phyloP scores from a whole-genome alignment of 2,329 filamentous ascomycete species.

The Aspergillus ibericus region DNA sequence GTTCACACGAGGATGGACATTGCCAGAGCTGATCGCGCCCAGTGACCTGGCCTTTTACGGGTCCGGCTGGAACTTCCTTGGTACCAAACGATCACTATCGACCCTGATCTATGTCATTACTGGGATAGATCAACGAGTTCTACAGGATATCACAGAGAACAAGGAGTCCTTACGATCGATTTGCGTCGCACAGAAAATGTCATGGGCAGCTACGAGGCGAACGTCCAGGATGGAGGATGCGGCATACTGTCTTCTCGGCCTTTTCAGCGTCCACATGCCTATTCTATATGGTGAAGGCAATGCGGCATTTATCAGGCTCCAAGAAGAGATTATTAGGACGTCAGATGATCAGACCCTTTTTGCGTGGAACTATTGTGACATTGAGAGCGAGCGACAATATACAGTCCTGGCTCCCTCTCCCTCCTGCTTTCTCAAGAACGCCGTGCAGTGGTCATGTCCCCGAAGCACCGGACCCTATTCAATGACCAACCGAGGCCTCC shows the following conservation, averaged over 20 bases:
- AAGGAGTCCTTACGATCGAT: neutral
- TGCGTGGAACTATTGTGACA: neutral
- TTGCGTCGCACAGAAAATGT: slow-evolving; percentile 21
- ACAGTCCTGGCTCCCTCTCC: neutral
- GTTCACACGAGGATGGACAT: slow-evolving; percentile 21
- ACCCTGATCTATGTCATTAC: neutral
- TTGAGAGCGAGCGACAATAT: neutral
- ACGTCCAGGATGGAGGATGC: slow-evolving; percentile 26
- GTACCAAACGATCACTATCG: neutral
- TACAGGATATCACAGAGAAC: neutral
- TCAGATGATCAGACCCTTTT: neutral
- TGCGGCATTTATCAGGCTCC: neutral
- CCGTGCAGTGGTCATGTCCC: neutral
- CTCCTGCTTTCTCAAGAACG: neutral
- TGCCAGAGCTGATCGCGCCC: slow-evolving; percentile 19
- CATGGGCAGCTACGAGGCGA: slow-evolving; percentile 25
- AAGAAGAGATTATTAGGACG: neutral
- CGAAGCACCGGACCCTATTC: neutral
- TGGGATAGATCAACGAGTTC: neutral
- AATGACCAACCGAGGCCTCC: neutral
- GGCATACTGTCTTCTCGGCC: slow-evolving; percentile 26
- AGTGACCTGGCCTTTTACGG: slow-evolving; percentile 1
- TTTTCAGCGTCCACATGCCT: neutral
- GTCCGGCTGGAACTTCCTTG: neutral
- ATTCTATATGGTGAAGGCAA: neutral